Conservation (phyloP, 805 yeast genomes). For the Candida tallmaniae region DNA sequence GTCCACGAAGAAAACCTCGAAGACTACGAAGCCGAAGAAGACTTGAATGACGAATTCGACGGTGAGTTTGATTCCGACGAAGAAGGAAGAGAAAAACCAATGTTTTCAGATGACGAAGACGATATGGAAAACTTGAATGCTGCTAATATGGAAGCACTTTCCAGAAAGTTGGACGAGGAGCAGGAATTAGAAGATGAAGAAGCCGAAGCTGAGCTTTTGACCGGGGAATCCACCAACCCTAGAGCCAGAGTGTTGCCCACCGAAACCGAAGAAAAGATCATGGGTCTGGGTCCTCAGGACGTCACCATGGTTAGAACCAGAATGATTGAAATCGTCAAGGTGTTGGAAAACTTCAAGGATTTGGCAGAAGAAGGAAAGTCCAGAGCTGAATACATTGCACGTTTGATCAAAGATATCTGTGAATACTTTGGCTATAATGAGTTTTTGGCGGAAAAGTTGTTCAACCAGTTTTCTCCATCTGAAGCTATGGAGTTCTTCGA, state of each 20-base stretch:
- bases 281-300: constrained; percentile 58
- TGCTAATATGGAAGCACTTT: constrained; percentile 76
- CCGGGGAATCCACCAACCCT: constrained; percentile 58
- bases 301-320: constrained; percentile 82
- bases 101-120: constrained; percentile 63
- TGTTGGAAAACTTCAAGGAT: constrained; percentile 81
- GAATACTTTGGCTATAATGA: constrained; percentile 91
- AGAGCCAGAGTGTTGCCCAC: constrained; percentile 75
- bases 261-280: constrained; percentile 55
- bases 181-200: constrained; percentile 46
- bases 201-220: constrained; percentile 52
- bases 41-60: constrained; percentile 50
- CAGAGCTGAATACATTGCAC: constrained; percentile 75
- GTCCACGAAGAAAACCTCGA: constrained; percentile 41
- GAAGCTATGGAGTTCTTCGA: constrained; percentile 98
- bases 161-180: constrained; percentile 59
- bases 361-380: constrained; percentile 82
- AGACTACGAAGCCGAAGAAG: constrained; percentile 27
- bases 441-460: constrained; percentile 89
- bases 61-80: constrained; percentile 54
- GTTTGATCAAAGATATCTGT: constrained; percentile 80
- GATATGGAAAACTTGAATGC: constrained; percentile 67
- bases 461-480: constrained; percentile 85
- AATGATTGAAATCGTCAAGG: constrained; percentile 93
- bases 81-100: constrained; percentile 55